Conservation (phyloP, 1,139 yeast genomes). For the Debaryomyces nepalensis region DNA sequence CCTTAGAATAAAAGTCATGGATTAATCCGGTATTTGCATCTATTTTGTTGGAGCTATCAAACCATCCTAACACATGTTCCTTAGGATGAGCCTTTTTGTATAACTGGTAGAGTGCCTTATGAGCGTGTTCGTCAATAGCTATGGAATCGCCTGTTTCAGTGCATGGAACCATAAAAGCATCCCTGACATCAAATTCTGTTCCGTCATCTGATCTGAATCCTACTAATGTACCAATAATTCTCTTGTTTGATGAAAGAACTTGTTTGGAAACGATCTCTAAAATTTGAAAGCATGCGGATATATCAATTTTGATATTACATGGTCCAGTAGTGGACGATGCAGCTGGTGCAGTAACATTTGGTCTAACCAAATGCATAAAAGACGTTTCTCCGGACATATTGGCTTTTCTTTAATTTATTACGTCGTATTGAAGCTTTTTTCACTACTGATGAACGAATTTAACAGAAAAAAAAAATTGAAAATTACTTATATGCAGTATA, state of each 20-base stretch:
- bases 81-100: constrained; percentile 83
- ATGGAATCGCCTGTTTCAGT: constrained; percentile 76
- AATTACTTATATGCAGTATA: constrained; percentile 3
- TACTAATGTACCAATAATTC: constrained; percentile 82
- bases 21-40: constrained; percentile 81
- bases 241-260: constrained; percentile 47
- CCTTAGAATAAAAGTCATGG: constrained; percentile 81
- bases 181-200: constrained; percentile 71
- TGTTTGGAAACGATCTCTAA: constrained; percentile 53
- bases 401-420: constrained; percentile 7
- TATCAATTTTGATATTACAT: constrained; percentile 59
- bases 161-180: constrained; percentile 84
- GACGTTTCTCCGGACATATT: constrained; percentile 21
- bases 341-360: constrained; percentile 59
- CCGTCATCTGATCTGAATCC: constrained; percentile 90
- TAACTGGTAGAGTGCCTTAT: constrained; percentile 70
- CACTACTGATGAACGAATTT: constrained; percentile 11
- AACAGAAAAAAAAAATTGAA: constrained; percentile 8
- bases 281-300: constrained; percentile 77
- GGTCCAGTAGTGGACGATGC: constrained; percentile 54
- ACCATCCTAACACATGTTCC: constrained; percentile 86
- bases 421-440: constrained; percentile 13
- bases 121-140: constrained; percentile 75
- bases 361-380: constrained; percentile 64
- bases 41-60: constrained; percentile 66